Base-by-base conservation (phyloP, 1,284 basidiomycete species). In the Sporisorium iseilematis-ciliati region DNA sequence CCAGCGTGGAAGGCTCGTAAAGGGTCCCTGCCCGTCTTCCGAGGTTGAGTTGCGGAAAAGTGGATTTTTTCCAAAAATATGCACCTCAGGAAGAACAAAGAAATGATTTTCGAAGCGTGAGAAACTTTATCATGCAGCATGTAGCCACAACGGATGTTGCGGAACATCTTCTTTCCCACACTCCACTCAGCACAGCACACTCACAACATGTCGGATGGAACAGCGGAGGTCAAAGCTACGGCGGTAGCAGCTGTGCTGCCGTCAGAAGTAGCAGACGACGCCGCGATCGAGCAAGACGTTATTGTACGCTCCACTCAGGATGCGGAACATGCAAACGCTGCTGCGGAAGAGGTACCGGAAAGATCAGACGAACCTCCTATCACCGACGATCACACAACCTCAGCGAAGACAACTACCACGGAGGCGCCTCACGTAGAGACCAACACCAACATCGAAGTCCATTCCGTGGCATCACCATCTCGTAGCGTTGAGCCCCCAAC, bases 11-110 rank as follows among this genome's bases (percentile, higher is more conserved):
- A 63, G 46, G 26, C 12, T 2, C 25, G 7, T 2, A 23, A 42
- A 26, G 56, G 56, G 38, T 55, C 53, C 29, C 31, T 7, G 29
- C 45, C 66, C 67, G 62, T 26, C 20, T 55, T 49, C 63, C 54
- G 62, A 57, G 40, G 21, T 50, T 53, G n/a, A 31, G 52, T 31
- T 4, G 21, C 16, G 5, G 16, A 51, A 51, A 60, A 41, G 50
- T 63, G 59, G 59, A 68, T 58, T 68, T 62, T 62, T 63, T 51
- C 40, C 6, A 49, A 43, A 42, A 46, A 53, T 14, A 38, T 31
- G 48, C 38, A 38, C 41, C 56, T 31, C 35, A 12, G 16, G 35
- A 38, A 38, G 35, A 38, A 38, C 42, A 43, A 33, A 55, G 20
- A 21, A 35, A 46, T 42, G 7, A 43, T 18, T 25, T n/a, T 48